Base-by-base conservation (phyloP, 306 rosid species). In the Trifolium subterraneum region DNA sequence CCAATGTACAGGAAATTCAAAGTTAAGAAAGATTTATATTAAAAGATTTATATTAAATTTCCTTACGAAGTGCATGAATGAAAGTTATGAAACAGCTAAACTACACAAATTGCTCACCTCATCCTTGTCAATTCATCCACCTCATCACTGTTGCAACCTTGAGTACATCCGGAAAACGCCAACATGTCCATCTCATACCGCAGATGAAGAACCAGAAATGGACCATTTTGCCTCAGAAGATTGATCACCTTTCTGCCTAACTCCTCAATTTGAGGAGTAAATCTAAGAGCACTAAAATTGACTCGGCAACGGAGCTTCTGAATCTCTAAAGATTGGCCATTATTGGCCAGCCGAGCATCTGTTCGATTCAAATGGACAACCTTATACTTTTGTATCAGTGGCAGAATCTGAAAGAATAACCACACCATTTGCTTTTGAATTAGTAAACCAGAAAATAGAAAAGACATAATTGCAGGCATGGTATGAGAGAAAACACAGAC, bases 121-220 rank as follows among this genome's bases (percentile, higher is more conserved):
- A 93, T 90, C 86, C 95, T 93, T 22, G 96, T 90, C 85, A 93
- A 86, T 65, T 93, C 98, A 70, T 90, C 96, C 66, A 88, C 98
- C 86, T 93, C 98, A 41, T 88, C 95, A 8, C 52, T 39, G 68
- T 87, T 93, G 74, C 96, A 93, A 81, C 98, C 98, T 84, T 88
- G 95, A 23, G 88, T 87, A 74, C 98, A 93, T 45, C 96, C 98
- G 75, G 98, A 93, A 85, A 93, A 93, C 63, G 98, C 96, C 81
- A 93, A 77, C 96, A 93, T 93, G 79, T 93, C 98, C 96, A 93
- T 93, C 80, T 93, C 98, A 82, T 90, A 93, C 82, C 98, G 82
- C 25, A 93, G 86, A 80, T 93, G 98, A 76, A 93, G 98, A 4
- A 93, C 98, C 65, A 93, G 78, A 85, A 93, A 87, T 3, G 88